A percentile compares a stretch with the other conserved stretches of the same genome.
phyloP scores from a whole-genome alignment of 2,329 filamentous ascomycete species.

The Chrysoporthe cubensis region DNA sequence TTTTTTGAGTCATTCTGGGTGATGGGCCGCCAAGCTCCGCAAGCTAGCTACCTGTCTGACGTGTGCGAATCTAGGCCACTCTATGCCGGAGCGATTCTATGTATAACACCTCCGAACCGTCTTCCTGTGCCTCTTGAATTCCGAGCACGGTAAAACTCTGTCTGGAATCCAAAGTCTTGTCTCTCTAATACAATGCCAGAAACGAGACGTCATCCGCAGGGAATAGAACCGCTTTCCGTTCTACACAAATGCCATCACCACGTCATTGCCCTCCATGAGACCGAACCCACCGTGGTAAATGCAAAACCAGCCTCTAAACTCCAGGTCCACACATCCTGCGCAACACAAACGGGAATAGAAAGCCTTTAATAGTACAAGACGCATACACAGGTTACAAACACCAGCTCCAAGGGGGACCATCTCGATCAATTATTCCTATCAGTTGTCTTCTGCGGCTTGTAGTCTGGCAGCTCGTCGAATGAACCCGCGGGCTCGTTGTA shows the following conservation, averaged over 20 bases:
- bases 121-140: background rate
- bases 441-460: conserved; percentile 68
- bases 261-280: background rate
- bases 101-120: background rate
- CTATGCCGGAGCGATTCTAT: conserved; percentile 6
- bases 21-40: too few relatives aligned
- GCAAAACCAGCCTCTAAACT: background rate
- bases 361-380: conserved; percentile 1
- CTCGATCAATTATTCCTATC: conserved; percentile 41
- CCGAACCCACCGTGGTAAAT: background rate
- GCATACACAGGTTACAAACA: background rate
- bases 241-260: background rate
- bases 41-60: background rate
- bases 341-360: background rate
- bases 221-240: background rate
- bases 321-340: background rate
- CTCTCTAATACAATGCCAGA: conserved; percentile 1
- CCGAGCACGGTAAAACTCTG: background rate
- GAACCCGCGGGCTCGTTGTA: conserved; percentile 79
- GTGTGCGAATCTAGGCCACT: background rate
- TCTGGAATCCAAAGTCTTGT: background rate
- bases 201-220: background rate
- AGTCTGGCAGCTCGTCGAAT: conserved; percentile 87
- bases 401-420: background rate
- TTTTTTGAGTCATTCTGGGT: background rate